phyloP scores from a whole-genome alignment of 208 protist genomes.

The Leishmania arabica region DNA sequence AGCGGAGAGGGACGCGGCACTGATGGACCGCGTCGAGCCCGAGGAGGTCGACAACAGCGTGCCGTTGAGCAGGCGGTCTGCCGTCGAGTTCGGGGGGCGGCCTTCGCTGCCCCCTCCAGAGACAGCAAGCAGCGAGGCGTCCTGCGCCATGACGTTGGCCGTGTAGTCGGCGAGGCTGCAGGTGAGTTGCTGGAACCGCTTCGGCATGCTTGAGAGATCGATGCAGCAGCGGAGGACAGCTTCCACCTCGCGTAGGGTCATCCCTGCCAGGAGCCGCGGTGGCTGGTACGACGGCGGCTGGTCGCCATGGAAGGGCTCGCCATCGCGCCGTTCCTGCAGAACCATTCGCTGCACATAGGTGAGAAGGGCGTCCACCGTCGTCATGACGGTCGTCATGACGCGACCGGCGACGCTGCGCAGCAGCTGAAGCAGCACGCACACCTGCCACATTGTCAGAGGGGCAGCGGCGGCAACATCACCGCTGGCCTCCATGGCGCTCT shows the following conservation, averaged over 20 bases:
- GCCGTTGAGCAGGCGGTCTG: background rate
- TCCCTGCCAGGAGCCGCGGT: slow-evolving; percentile 6
- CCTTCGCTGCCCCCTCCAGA: slow-evolving; percentile 3
- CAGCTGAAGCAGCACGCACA: slow-evolving; percentile 31
- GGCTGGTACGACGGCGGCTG: background rate
- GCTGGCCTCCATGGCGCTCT: background rate
- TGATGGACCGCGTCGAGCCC: background rate
- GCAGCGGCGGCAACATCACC: background rate
- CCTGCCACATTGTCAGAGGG: slow-evolving; percentile 25
- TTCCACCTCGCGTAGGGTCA: slow-evolving; percentile 28
- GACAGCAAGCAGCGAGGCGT: background rate
- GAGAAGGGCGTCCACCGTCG: slow-evolving; percentile 43
- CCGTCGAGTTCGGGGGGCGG: background rate
- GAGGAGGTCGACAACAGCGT: slow-evolving; percentile 1
- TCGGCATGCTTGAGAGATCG: slow-evolving; percentile 33
- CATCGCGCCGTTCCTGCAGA: background rate
- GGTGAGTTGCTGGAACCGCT: slow-evolving; percentile 16
- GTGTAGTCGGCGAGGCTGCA: slow-evolving; percentile 18
- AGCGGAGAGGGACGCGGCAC: background rate
- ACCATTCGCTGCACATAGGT: slow-evolving; percentile 19
- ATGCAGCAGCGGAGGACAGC: slow-evolving; percentile 37
- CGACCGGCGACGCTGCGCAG: slow-evolving; percentile 24
- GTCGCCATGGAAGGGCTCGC: too few relatives aligned
- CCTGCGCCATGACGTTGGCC: slow-evolving; percentile 7
- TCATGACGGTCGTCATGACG: slow-evolving; percentile 25